Evolutionary conservation across 345 rosid genomes (phyloP).

Genomic region (Bruguiera sexangula): DNA sequence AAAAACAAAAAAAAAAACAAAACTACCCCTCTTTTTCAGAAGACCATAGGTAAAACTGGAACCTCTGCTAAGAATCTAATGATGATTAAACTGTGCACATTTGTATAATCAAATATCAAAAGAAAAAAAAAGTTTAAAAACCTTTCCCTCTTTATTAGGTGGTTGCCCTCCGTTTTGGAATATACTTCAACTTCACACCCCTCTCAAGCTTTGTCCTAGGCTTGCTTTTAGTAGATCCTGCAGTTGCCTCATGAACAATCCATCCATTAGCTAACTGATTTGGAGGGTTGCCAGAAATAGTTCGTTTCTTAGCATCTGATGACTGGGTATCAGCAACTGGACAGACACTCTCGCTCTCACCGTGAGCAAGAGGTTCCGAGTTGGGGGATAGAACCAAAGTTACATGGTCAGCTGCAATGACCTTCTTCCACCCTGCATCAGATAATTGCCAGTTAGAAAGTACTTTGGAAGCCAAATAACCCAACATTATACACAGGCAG

Average conservation of each 20-base stretch:
- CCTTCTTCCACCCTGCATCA: conserved; percentile 85
- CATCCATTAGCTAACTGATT: conserved; percentile 13
- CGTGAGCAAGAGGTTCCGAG: conserved; percentile 26
- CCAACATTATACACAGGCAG: too few species aligned
- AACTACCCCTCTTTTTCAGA: conserved; percentile 36
- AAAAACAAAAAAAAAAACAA: conserved; percentile 11
- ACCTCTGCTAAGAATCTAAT: conserved; percentile 55
- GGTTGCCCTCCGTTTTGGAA: conserved; percentile 59
- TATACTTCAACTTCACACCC: conserved; percentile 65
- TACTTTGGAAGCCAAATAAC: background rate
- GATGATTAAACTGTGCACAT: conserved; percentile 40
- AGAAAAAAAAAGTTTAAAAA: conserved; percentile 12
- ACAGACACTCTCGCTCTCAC: conserved; percentile 17
- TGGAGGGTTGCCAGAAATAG: conserved; percentile 23
- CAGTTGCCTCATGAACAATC: conserved; percentile 8
- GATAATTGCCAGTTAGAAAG: background rate
- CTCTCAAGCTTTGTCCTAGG: conserved; percentile 50
- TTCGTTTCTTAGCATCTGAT: conserved; percentile 26
- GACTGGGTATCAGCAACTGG: conserved; percentile 18
- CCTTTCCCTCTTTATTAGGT: conserved; percentile 19
- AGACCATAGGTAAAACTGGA: conserved; percentile 65
- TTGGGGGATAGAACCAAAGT: conserved; percentile 53
- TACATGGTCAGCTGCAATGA: conserved; percentile 61
- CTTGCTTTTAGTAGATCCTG: conserved; percentile 35
- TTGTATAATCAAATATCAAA: conserved; percentile 9